Conservation (phyloP, 345 rosid genomes). For the Citrus glauca region DNA sequence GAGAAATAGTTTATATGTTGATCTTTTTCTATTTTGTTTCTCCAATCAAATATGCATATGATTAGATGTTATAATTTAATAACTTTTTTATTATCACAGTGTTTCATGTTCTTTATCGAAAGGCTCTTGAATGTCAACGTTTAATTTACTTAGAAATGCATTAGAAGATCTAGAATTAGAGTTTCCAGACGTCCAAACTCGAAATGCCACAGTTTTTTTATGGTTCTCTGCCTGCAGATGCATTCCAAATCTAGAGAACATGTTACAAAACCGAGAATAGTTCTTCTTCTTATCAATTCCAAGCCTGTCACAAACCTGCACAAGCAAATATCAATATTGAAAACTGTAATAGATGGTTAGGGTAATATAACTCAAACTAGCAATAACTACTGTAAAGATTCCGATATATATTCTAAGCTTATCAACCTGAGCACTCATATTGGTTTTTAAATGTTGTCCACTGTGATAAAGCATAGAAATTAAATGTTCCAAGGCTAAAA, state of each 20-base stretch:
- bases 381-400: neutral
- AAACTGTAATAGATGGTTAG: neutral
- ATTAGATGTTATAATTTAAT: no score
- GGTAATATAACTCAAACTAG: neutral
- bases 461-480: neutral
- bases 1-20: no score
- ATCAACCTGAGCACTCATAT: neutral
- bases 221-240: constrained; percentile 63
- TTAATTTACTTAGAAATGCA: constrained; percentile 36
- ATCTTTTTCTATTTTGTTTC: no score
- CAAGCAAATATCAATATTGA: constrained; percentile 17
- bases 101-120: no score
- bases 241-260: constrained; percentile 74
- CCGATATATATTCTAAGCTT: neutral
- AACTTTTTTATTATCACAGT: no score
- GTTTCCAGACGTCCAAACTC: constrained; percentile 71
- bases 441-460: neutral
- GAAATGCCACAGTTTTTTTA: constrained; percentile 59
- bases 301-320: constrained; percentile 76
- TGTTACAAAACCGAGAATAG: constrained; percentile 60
- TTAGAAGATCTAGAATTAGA: constrained; percentile 39
- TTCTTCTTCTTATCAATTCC: constrained; percentile 79
- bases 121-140: constrained; percentile 12
- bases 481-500: neutral
- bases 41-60: no score